These are phyloP conservation scores for Naematelia encephala DNA, from an alignment of 768 basidiomycete genomes.

Conservation along the genomic window DNA sequence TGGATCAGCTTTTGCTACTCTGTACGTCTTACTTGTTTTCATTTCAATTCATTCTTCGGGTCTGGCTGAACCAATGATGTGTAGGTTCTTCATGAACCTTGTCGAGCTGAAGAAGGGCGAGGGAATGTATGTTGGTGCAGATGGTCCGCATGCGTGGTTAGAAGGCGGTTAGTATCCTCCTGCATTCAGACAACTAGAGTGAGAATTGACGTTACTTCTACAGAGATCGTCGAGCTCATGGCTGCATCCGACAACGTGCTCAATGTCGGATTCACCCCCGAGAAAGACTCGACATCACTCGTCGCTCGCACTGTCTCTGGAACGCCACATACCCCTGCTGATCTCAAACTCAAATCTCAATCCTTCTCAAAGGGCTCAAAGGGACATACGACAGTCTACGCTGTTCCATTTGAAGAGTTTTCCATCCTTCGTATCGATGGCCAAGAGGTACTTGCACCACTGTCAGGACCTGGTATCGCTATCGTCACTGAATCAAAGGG, in stretches of 20 bases:
- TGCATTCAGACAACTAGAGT: neutral
- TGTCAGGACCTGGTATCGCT: constrained; percentile 36
- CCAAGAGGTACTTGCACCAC: constrained; percentile 20
- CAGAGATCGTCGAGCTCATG: constrained; percentile 98
- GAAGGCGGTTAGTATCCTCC: constrained; percentile 65
- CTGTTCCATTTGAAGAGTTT: constrained; percentile 45
- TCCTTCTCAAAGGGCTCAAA: constrained; percentile 20
- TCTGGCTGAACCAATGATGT: constrained; percentile 60
- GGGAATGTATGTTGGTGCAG: constrained; percentile 90
- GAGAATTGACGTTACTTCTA: neutral
- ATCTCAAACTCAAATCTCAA: constrained; percentile 12
- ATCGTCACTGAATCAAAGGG: constrained; percentile 22
- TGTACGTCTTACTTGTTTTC: constrained; percentile 17
- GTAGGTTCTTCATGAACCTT: constrained; percentile 80
- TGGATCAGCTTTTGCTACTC: constrained; percentile 24
- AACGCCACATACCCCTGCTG: constrained; percentile 12
- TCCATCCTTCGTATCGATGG: constrained; percentile 30
- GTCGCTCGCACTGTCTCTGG: constrained; percentile 32
- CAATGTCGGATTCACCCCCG: constrained; percentile 42
- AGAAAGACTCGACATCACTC: constrained; percentile 33
- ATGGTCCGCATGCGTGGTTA: constrained; percentile 93
- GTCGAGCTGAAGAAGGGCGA: constrained; percentile 74
- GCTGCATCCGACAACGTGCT: constrained; percentile 60
- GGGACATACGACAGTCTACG: constrained; percentile 22
- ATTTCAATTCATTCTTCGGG: neutral